Evolutionary conservation across 2,329 filamentous ascomycete species (phyloP), one percentile per base, ranked within the genome.

Genomic region (Trichoderma hamatum): DNA sequence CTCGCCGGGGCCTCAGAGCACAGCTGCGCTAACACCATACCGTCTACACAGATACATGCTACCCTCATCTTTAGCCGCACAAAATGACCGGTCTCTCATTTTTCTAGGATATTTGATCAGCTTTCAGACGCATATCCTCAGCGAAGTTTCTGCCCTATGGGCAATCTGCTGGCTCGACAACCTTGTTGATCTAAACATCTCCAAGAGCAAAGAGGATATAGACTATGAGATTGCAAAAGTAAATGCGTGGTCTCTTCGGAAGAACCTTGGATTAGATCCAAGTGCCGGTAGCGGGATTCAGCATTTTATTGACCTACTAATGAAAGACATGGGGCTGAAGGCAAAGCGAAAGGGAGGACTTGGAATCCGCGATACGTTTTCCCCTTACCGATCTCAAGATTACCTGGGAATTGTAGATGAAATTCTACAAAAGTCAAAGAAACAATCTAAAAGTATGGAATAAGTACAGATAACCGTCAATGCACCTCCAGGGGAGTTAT

Each of bases 111-210:
- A 54, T 16, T 5, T 64, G 6, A 28, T 54, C 11, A 64, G 61
- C 4, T 39, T 64, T 5, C 61, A 64, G 24, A 64, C 61, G 16
- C 61, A 64, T 32, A 54, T 64, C 1, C 46, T 64, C 32, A 64
- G 61, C 13, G 61, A 64, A 54, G 46, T 64, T 3, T 64, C 61
- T 10, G 46, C 61, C 21, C 14, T 64, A 21, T 64, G 61, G 61
- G 61, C 61, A 28, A 54, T 64, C 14, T 64, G 61, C 30, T 64
- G 61, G 61, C 61, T 64, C 6, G 61, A 64, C 6, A 54, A 39
- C 21, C 46, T 64, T 19, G 24, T 64, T 7, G 49, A 64, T 7
- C 16, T 64, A 19, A 49, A 24, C 2, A 4, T 64, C 24, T 19
- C 46, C 13, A 39, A 39, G 21, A 54, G 11, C 32, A 64, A 64